phyloP scores from a whole-genome alignment of 2,329 filamentous ascomycete genomes.

The Cordyceps cicadae region DNA sequence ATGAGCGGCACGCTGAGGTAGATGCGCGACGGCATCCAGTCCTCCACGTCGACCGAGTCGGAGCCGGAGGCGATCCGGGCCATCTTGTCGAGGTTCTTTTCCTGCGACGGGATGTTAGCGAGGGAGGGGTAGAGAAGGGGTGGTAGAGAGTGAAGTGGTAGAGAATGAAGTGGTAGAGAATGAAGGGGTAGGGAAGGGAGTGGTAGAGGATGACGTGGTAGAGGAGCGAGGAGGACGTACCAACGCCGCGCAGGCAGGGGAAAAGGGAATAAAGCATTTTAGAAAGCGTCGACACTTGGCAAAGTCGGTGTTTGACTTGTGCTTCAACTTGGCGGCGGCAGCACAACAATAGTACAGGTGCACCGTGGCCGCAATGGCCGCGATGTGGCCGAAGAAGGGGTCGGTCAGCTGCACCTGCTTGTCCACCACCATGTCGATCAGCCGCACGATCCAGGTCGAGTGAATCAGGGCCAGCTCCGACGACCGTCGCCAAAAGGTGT shows the following conservation, averaged over 20 bases:
- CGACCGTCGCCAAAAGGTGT: constrained; percentile 45
- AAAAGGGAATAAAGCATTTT: constrained; percentile 39
- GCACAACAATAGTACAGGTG: constrained; percentile 47
- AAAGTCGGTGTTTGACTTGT: constrained; percentile 44
- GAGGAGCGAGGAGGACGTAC: constrained; percentile 23
- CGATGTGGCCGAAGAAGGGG: constrained; percentile 43
- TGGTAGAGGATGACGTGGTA: too few relatives aligned
- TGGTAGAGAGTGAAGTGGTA: too few relatives aligned
- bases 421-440: constrained; percentile 46
- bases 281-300: constrained; percentile 41
- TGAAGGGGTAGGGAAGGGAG: background rate
- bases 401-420: constrained; percentile 41
- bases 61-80: constrained; percentile 40
- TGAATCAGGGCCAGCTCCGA: constrained; percentile 43
- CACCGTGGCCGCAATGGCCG: constrained; percentile 44
- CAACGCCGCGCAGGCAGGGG: constrained; percentile 36
- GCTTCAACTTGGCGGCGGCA: constrained; percentile 37
- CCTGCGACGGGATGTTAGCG: constrained; percentile 24
- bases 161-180: too few relatives aligned
- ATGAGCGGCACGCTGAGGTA: constrained; percentile 44
- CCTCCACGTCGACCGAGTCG: constrained; percentile 38
- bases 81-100: constrained; percentile 39
- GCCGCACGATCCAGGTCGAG: constrained; percentile 44
- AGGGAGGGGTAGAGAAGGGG: background rate
- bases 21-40: constrained; percentile 45